These are phyloP conservation scores for Stagonosporopsis chrysanthemi DNA, from an alignment of 2,329 filamentous ascomycete genomes.

Conservation along the genomic window DNA sequence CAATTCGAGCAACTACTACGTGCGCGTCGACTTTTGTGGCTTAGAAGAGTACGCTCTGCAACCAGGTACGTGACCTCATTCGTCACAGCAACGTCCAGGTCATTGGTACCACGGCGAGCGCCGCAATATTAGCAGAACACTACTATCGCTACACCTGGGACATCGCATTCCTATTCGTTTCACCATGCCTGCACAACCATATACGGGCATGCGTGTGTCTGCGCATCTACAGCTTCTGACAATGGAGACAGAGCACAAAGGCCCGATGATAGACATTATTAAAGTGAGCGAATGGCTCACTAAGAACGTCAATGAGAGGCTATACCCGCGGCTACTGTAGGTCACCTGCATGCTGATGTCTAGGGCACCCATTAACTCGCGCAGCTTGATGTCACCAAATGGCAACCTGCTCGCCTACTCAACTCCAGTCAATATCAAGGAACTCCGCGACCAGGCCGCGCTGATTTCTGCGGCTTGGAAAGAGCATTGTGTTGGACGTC, in stretches of 20 bases:
- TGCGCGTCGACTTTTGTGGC: not conserved
- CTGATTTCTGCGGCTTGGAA: conserved; percentile 60
- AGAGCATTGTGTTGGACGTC: conserved; percentile 46
- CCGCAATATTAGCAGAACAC: not conserved
- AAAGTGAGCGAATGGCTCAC: conserved; percentile 55
- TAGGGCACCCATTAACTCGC: conserved; percentile 14
- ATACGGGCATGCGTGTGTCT: not conserved
- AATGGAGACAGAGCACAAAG: conserved; percentile 15
- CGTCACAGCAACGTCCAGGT: conserved; percentile 6
- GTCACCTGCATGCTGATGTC: conserved; percentile 18
- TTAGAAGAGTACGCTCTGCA: not conserved
- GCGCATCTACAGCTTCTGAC: conserved; percentile 11
- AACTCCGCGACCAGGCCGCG: conserved; percentile 58
- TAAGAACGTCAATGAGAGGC: conserved; percentile 53
- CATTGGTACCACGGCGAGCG: conserved; percentile 1
- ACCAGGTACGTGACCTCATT: conserved; percentile 18
- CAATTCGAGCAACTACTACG: not conserved
- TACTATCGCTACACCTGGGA: not conserved
- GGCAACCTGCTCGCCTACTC: conserved; percentile 60
- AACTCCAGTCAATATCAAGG: conserved; percentile 57
- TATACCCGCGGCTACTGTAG: conserved; percentile 56
- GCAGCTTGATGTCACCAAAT: conserved; percentile 59
- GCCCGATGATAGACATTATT: conserved; percentile 54
- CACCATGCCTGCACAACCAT: not conserved
- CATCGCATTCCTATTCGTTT: not conserved